These are phyloP conservation scores for Alternaria brassicae DNA, from an alignment of 2,329 filamentous ascomycete species.

Conservation along the genomic window DNA sequence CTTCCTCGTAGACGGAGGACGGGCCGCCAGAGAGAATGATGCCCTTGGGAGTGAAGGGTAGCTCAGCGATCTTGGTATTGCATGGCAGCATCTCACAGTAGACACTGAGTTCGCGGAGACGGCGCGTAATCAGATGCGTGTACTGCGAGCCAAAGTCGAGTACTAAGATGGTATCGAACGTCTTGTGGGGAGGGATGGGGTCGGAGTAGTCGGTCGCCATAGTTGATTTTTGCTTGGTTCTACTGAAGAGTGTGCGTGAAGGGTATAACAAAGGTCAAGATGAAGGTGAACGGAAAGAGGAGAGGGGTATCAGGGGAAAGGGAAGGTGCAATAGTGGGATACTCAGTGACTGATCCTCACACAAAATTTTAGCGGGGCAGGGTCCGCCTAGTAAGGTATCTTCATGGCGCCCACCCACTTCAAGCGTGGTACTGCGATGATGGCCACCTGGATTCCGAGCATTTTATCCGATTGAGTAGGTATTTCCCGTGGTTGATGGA, in stretches of 20 bases:
- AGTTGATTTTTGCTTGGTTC: no score
- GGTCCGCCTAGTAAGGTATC: background rate
- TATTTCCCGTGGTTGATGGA: background rate
- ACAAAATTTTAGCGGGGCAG: slow-evolving; percentile 11
- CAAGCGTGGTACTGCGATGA: background rate
- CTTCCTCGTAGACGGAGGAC: slow-evolving; percentile 82
- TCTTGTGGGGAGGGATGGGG: slow-evolving; percentile 57
- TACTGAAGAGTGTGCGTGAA: slow-evolving; percentile 17
- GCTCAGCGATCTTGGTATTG: slow-evolving; percentile 78
- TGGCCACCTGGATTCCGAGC: background rate
- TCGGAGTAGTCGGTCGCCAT: slow-evolving; percentile 52
- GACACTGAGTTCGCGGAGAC: slow-evolving; percentile 78
- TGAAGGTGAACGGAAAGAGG: slow-evolving; percentile 11
- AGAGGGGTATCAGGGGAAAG: slow-evolving; percentile 9
- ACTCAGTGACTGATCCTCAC: slow-evolving; percentile 28
- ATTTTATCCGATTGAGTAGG: background rate
- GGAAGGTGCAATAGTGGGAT: slow-evolving; percentile 11
- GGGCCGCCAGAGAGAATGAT: slow-evolving; percentile 78
- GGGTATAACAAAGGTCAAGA: slow-evolving; percentile 15
- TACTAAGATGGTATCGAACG: slow-evolving; percentile 72
- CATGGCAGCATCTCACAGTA: slow-evolving; percentile 90
- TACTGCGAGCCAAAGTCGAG: slow-evolving; percentile 77
- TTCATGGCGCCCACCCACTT: background rate
- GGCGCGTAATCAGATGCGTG: slow-evolving; percentile 76
- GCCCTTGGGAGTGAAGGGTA: slow-evolving; percentile 81